Conservation (phyloP, 2,329 filamentous ascomycete genomes). For the Botrytis galanthina region DNA sequence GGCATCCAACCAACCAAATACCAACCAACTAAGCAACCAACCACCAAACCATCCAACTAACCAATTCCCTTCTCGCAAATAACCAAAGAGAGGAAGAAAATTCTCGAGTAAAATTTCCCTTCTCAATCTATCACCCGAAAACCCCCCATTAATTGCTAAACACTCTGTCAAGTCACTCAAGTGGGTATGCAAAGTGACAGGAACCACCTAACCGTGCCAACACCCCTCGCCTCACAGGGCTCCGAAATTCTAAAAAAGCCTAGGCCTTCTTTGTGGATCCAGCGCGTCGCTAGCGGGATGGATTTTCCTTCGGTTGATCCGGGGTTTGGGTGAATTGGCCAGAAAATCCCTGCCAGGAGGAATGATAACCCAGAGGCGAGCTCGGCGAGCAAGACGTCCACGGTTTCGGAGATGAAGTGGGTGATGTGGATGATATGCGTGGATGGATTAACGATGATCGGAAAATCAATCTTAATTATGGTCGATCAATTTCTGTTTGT, state of each 20-base stretch:
- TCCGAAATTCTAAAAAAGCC: neutral
- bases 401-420: neutral
- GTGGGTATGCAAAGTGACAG: neutral
- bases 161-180: neutral
- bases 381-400: neutral
- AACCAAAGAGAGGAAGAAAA: neutral
- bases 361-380: neutral
- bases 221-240: neutral
- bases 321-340: neutral
- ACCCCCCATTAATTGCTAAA: neutral
- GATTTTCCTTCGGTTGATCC: neutral
- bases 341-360: neutral
- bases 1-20: neutral
- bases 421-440: neutral
- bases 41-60: neutral
- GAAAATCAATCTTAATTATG: neutral
- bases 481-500: neutral
- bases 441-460: neutral
- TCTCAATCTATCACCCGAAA: neutral
- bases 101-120: neutral
- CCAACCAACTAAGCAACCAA: neutral
- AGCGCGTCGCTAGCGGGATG: neutral
- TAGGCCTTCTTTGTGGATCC: neutral
- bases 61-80: neutral
- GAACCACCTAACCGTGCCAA: neutral